Percentiles rank a stretch among this genome's conserved stretches.
phyloP scores from a whole-genome alignment of 169 alveolate genomes.

The Fabrea salina region DNA sequence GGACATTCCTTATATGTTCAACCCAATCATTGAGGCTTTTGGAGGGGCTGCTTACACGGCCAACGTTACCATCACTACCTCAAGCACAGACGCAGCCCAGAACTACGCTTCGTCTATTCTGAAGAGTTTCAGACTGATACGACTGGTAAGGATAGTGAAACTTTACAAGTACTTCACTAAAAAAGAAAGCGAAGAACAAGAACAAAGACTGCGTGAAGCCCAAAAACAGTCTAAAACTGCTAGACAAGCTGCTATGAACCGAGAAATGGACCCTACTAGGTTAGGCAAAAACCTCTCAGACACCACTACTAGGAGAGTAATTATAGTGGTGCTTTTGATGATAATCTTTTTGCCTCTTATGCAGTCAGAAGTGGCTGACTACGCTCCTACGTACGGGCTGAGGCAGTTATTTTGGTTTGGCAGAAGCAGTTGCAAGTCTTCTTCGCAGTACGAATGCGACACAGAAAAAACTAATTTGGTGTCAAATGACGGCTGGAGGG shows the following conservation, averaged over 20 bases:
- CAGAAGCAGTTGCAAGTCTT: constrained; percentile 33
- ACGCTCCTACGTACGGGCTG: constrained; percentile 56
- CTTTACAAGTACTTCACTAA: constrained; percentile 75
- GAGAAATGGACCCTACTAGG: constrained; percentile 77
- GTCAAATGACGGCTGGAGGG: constrained; percentile 41
- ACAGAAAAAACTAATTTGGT: background rate
- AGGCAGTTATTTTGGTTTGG: constrained; percentile 68
- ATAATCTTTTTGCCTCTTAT: constrained; percentile 65
- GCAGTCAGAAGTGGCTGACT: constrained; percentile 49
- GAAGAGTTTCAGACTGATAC: constrained; percentile 70
- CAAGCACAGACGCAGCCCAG: constrained; percentile 17
- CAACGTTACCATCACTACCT: constrained; percentile 48
- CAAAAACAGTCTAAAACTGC: constrained; percentile 23
- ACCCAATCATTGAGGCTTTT: constrained; percentile 39
- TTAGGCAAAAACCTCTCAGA: constrained; percentile 79
- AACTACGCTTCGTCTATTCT: constrained; percentile 38
- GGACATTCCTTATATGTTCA: constrained; percentile 69
- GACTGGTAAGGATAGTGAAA: constrained; percentile 80
- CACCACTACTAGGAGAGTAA: constrained; percentile 73
- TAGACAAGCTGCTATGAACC: constrained; percentile 18
- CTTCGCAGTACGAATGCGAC: constrained; percentile 13
- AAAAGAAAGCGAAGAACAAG: constrained; percentile 54
- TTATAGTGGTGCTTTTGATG: constrained; percentile 70
- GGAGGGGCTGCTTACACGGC: constrained; percentile 34
- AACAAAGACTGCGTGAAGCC: constrained; percentile 29